Base-by-base conservation (phyloP, 768 basidiomycete species). In the Dioszegia crocea region DNA sequence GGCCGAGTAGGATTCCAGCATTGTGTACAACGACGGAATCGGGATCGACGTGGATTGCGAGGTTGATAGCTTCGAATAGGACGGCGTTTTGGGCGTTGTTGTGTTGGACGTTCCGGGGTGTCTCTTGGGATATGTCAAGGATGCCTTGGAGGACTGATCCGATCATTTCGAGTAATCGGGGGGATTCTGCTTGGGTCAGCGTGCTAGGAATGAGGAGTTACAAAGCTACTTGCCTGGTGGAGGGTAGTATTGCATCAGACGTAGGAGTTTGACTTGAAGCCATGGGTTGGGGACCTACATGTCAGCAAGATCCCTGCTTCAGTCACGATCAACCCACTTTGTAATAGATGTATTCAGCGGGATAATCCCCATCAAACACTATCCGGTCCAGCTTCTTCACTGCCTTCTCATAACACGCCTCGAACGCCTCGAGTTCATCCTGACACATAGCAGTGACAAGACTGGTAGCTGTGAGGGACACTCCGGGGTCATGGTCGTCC, bases 61-160 rank as follows among this genome's bases (percentile, higher is more conserved):
- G 85, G 61, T 90, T 82, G 70, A 99, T 99, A 21, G 94, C 94
- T 78, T 99, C 96, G 68, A 98, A 99, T 14, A 99, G 83, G n/a
- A 99, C 85, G 0, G 96, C 89, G 72, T 98, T 91, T 72, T 96
- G 94, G 10, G 94, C 96, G 68, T 99, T 99, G 76, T 94, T 97
- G 72, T 99, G 96, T 74, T 99, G 96, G 12, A 97, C 89, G 66
- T 98, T 97, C 64, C 89, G 57, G 9, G 44, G 38, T 19, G 88
- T 88, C 70, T 96, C 93, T 9, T 90, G 87, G 17, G 80, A 78
- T 68, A 88, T 92, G 67, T 87, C 88, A 84, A 98, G 91, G 73
- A 91, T 86, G 6, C 87, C 87, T 69, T 91, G 87, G 54, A 99
- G 80, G 10, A 96, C 88, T 62, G 88, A 82, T 62, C 89, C 84